These are phyloP conservation scores for Piedraia hortae DNA, from an alignment of 2,329 filamentous ascomycete species.

Conservation along the genomic window DNA sequence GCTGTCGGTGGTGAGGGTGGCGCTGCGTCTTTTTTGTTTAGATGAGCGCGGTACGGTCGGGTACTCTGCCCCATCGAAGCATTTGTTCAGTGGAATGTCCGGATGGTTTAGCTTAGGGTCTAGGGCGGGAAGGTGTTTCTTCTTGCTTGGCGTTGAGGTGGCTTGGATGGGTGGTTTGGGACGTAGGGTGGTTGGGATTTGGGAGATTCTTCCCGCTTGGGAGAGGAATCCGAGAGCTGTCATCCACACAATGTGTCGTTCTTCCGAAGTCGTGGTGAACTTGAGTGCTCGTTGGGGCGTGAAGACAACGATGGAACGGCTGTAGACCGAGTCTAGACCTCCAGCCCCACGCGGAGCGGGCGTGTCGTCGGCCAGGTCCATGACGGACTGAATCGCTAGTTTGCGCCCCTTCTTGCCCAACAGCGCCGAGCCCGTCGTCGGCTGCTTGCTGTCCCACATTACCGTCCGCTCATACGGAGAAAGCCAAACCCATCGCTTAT, in stretches of 20 bases:
- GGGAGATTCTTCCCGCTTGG: constrained; percentile 52
- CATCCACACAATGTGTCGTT: constrained; percentile 85
- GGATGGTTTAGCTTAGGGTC: constrained; percentile 30
- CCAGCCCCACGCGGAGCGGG: constrained; percentile 38
- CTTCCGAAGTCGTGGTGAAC: constrained; percentile 59
- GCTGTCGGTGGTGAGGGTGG: too few species aligned
- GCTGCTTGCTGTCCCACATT: constrained; percentile 96
- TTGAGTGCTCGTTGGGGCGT: constrained; percentile 85
- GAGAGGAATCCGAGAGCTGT: constrained; percentile 85
- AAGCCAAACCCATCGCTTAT: constrained; percentile 96
- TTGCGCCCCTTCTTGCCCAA: constrained; percentile 89
- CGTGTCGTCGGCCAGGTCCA: constrained; percentile 90
- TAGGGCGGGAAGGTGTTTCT: constrained; percentile 9
- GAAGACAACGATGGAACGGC: constrained; percentile 79
- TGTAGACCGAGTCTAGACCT: constrained; percentile 27
- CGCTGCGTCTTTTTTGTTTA: too few species aligned
- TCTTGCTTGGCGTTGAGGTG: constrained; percentile 9
- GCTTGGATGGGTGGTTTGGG: constrained; percentile 8
- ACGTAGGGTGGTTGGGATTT: constrained; percentile 4
- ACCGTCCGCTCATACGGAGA: constrained; percentile 88
- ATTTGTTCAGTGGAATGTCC: too few species aligned
- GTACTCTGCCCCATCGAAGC: too few species aligned
- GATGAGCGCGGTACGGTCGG: too few species aligned
- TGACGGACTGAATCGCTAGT: constrained; percentile 80
- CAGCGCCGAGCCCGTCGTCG: constrained; percentile 58